These are phyloP conservation scores for Penicillium steckii DNA, from an alignment of 495 filamentous ascomycete genomes.

Conservation along the genomic window DNA sequence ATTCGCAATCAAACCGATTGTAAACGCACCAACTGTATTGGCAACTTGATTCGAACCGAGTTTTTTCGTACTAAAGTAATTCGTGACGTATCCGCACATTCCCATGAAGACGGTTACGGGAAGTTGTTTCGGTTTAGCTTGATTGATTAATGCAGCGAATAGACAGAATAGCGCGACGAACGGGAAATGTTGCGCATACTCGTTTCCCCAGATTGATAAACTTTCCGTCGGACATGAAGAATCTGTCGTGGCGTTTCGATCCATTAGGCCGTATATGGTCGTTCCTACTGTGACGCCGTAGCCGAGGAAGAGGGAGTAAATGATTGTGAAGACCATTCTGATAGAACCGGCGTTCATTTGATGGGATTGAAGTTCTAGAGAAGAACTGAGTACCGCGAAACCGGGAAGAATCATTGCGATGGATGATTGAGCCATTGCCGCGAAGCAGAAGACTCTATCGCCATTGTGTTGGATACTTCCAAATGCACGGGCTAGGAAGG, in stretches of 20 bases:
- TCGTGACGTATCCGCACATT: conserved; percentile 74
- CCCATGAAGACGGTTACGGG: conserved; percentile 79
- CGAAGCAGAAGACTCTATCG: conserved; percentile 76
- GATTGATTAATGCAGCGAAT: conserved; percentile 78
- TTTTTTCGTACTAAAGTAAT: conserved; percentile 66
- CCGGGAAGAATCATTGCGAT: conserved; percentile 91
- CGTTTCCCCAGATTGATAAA: conserved; percentile 38
- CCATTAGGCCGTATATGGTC: conserved; percentile 79
- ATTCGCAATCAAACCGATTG: conserved; percentile 81
- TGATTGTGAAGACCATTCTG: conserved; percentile 88
- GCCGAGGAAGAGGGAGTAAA: conserved; percentile 92
- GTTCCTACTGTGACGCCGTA: conserved; percentile 95
- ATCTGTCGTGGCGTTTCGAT: conserved; percentile 65
- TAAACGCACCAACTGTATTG: conserved; percentile 78
- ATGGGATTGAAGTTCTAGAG: conserved; percentile 79
- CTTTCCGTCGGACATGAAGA: conserved; percentile 54
- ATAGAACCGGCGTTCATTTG: conserved; percentile 85
- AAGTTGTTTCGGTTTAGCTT: conserved; percentile 80
- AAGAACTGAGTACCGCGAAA: conserved; percentile 74
- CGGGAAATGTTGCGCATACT: conserved; percentile 49
- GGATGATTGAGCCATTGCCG: conserved; percentile 78
- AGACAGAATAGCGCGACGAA: conserved; percentile 71
- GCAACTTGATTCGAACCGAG: conserved; percentile 75
- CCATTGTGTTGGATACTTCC: conserved; percentile 61
- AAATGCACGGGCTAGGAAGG: conserved; percentile 79